Base-by-base conservation (phyloP, 768 basidiomycete genomes). In the Hypsizygus marmoreus region DNA sequence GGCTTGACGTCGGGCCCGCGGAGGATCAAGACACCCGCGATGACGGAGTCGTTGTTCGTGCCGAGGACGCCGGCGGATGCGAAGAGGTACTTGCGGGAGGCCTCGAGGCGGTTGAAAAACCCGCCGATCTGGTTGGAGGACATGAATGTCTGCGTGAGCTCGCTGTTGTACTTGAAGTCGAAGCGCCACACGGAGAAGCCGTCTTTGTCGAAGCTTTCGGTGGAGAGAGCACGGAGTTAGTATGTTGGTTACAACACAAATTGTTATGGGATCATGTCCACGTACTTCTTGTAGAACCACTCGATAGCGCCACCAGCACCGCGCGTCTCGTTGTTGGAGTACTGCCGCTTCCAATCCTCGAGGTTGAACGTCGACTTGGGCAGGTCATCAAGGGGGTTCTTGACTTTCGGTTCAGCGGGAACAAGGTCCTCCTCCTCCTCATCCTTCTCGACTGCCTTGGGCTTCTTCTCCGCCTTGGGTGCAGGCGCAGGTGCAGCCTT, bases 41-140 rank as follows among this genome's bases (percentile, higher is more conserved):
- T 92, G 63, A 87, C 44, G 30, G 86, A 90, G 70, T 90, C 75
- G 70, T 89, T 88, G 63, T 75, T 40, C 59, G 71, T 69, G 62
- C 97, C 95, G 47, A 95, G 83, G 16, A 99, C 97, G 65, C 91
- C 93, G 35, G 93, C 67, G 33, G 91, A 95, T 11, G 86, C 95
- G 67, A 97, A 97, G 54, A 95, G 79, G 77, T 97, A 95, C 70
- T 97, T 95, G 69, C 95, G 87, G 17, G 94, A 93, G 8, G 84
- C 97, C 74, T 98, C 97, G 7, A 99, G 84, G 47, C 97, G 91
- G 80, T 95, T 91, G 82, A 95, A 97, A 84, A 95, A 93, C 13
- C 95, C 95, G 48, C 82, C 82, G 61, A 97, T 82, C 69, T 88
- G 90, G 79, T 97, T 97, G 51, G 83, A 80, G 49, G 91, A 94